Percentiles rank a stretch among this genome's conserved stretches.
Conservation (phyloP, 176 grass and related monocot genomes). For the Poa annua region DNA sequence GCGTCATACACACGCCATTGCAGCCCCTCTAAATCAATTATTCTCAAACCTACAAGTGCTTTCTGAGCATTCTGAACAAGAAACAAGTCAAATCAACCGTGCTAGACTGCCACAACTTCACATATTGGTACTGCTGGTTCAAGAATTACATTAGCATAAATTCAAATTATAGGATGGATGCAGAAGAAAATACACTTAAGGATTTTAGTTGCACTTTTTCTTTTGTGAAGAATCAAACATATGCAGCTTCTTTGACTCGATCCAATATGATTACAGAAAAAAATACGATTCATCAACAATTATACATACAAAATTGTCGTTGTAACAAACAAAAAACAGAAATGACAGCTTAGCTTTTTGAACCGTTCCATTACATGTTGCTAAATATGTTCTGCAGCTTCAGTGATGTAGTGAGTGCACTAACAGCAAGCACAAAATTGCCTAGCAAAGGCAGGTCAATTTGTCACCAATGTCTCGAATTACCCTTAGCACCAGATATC, state of each 20-base stretch:
- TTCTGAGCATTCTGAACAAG: slow-evolving; percentile 56
- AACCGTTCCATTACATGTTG: background rate
- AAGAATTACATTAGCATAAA: background rate
- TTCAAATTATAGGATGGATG: background rate
- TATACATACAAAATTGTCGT: background rate
- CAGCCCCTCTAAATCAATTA: slow-evolving; percentile 79
- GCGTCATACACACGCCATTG: slow-evolving; percentile 92
- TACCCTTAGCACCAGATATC: background rate
- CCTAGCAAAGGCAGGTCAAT: background rate
- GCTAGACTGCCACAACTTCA: background rate
- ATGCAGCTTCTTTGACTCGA: background rate
- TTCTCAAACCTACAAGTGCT: slow-evolving; percentile 87
- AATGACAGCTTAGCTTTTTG: background rate
- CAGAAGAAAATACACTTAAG: background rate
- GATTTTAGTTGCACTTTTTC: background rate
- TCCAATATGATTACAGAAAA: background rate
- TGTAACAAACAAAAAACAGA: background rate
- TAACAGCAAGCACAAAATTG: background rate
- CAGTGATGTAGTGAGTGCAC: background rate
- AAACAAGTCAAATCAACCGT: background rate
- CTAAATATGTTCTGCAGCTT: background rate
- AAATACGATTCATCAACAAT: background rate
- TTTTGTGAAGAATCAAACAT: background rate
- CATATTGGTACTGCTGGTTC: background rate
- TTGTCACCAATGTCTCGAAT: background rate